These are phyloP conservation scores for Alternaria angustiovoidea DNA, from an alignment of 2,329 filamentous ascomycete species.

Conservation along the genomic window DNA sequence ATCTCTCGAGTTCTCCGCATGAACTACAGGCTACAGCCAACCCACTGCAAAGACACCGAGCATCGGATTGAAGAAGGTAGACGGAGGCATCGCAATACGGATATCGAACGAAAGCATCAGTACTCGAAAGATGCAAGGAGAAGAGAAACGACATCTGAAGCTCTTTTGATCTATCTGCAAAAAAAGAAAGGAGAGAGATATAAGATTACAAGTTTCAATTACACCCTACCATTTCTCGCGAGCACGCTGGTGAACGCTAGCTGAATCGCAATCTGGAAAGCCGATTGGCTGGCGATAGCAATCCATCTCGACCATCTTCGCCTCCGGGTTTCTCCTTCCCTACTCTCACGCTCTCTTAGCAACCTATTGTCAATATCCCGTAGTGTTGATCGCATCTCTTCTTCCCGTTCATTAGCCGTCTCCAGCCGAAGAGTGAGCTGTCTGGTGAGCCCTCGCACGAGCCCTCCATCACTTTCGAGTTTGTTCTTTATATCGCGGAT, in stretches of 20 bases:
- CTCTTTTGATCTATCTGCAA: not conserved
- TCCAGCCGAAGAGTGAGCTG: not conserved
- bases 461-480: not conserved
- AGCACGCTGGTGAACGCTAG: not conserved
- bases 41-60: too few species aligned
- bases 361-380: not conserved
- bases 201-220: not conserved
- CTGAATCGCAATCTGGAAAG: not conserved
- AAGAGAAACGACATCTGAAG: not conserved
- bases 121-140: not conserved
- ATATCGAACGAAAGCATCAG: not conserved
- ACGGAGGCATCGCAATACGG: not conserved
- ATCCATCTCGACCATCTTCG: not conserved
- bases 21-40: not conserved
- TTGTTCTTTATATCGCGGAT: not conserved
- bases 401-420: not conserved
- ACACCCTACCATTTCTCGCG: not conserved
- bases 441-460: not conserved
- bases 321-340: not conserved
- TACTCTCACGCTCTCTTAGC: not conserved
- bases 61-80: not conserved
- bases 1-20: fast-evolving
- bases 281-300: not conserved
- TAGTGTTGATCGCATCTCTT: not conserved
- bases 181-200: fast-evolving